Base-by-base conservation (phyloP, 805 yeast species). In the Metschnikowia henanensis region DNA sequence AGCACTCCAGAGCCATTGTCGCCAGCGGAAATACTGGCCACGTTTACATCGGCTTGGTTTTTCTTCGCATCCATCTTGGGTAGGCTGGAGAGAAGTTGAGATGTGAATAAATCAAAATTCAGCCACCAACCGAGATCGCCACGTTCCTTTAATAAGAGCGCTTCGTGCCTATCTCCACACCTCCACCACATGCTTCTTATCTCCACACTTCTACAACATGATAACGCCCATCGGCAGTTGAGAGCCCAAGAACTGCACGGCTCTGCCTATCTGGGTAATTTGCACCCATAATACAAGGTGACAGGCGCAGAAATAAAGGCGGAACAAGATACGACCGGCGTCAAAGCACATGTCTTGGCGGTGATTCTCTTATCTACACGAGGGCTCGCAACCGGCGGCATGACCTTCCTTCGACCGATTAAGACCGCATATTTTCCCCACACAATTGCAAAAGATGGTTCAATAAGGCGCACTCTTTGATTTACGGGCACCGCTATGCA, bases 221-320 rank as follows among this genome's bases (percentile, higher is more conserved):
- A 4, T 47, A 37, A 2, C 68, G 69, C 39, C 63, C 53, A 30
- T 62, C 66, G 13, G 60, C 66, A 36, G 55, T 7, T 17, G n/a
- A 9, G 21, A 31, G 35, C 35, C 35, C 12, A 16, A 7, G 35
- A 7, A 9, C 2, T 20, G 20, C 21, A 31, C 35, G 35, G 35
- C 35, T 7, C 21, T 20, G 26, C 26, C 26, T 13, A 23, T 3
- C 4, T 23, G 12, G 52, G 20, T 31, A 21, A 5, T n/a, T n/a
- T 18, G 21, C 6, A 43, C 62, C 63, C 5, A 66, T 69, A 35
- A 56, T 68, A 15, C 20, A 17, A 17, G n/a, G n/a, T n/a, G n/a
- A n/a, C n/a, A n/a, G 26, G 26, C 26, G 20, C 20, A 34, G 17
- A 15, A 9, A 9, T 23, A 13, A 13, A 13, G 12, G 26, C 26